Evolutionary conservation across 345 rosid genomes (phyloP).

Genomic region (Populus nigra): DNA sequence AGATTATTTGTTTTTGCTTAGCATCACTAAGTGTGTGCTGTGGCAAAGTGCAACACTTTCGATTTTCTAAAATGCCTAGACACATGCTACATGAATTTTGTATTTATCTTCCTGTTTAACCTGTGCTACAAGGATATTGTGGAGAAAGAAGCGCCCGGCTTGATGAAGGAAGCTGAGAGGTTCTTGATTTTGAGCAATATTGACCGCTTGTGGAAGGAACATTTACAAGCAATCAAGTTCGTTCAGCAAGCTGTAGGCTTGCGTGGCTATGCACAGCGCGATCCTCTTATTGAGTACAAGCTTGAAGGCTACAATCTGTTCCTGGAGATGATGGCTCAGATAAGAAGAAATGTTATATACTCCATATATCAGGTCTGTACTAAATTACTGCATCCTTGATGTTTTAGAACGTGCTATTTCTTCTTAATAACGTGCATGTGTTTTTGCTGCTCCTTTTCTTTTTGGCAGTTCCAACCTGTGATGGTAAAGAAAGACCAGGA

Average conservation of each 20-base stretch:
- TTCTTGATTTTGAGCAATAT: slow-evolving; percentile 86
- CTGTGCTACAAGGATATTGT: slow-evolving; percentile 50
- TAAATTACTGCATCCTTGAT: not conserved
- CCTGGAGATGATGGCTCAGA: slow-evolving; percentile 98
- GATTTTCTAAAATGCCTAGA: no score
- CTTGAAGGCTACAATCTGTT: slow-evolving; percentile 96
- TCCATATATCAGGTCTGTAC: slow-evolving; percentile 83
- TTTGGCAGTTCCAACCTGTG: slow-evolving; percentile 78
- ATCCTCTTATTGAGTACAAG: slow-evolving; percentile 92
- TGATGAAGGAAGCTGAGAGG: slow-evolving; percentile 91
- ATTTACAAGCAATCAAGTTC: slow-evolving; percentile 86
- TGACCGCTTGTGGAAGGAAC: slow-evolving; percentile 97
- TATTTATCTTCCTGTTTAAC: not conserved
- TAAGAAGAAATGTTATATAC: slow-evolving; percentile 88
- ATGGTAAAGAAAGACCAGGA: slow-evolving; percentile 72
- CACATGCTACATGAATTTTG: not conserved
- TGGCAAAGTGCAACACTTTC: no score
- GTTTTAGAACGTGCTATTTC: not conserved
- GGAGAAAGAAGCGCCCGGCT: slow-evolving; percentile 80
- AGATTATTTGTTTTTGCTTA: not conserved
- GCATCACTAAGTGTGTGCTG: not conserved
- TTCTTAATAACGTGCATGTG: not conserved
- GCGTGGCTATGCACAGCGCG: slow-evolving; percentile 96
- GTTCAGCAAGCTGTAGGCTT: slow-evolving; percentile 97
- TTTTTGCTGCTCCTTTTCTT: not conserved